phyloP scores from a whole-genome alignment of 768 basidiomycete species.

The Lactarius deliciosus region DNA sequence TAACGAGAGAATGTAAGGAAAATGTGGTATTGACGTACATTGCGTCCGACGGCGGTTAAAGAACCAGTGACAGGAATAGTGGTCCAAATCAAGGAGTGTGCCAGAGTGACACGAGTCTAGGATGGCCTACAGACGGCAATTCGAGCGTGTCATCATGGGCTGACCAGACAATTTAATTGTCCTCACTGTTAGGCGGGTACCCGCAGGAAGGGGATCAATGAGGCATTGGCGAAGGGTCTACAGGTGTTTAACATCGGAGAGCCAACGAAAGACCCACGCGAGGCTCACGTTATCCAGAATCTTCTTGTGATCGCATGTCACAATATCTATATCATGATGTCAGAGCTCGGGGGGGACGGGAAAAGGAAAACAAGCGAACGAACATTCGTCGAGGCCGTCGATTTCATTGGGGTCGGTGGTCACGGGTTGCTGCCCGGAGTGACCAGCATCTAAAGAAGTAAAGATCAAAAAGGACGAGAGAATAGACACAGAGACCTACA shows the following conservation, averaged over 20 bases:
- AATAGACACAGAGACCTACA: constrained; percentile 16
- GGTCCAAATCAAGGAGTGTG: constrained; percentile 29
- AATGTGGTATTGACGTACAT: neutral
- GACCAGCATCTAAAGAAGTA: constrained; percentile 10
- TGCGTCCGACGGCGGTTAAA: neutral
- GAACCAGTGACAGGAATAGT: constrained; percentile 27
- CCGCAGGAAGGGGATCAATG: constrained; percentile 26
- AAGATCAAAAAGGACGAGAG: neutral
- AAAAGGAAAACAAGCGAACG: neutral
- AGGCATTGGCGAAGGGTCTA: constrained; percentile 27
- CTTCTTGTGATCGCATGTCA: constrained; percentile 13
- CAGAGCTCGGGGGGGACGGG: no score
- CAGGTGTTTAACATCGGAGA: neutral
- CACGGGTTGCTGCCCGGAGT: neutral
- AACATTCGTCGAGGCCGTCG: constrained; percentile 10
- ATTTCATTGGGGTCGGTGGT: neutral
- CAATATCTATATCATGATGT: constrained; percentile 12
- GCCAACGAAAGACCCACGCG: neutral
- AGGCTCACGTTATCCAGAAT: constrained; percentile 28
- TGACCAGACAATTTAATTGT: neutral
- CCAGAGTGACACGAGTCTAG: constrained; percentile 31
- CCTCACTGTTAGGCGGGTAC: constrained; percentile 26
- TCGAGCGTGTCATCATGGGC: neutral
- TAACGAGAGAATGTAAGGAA: no score
- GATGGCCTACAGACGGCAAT: constrained; percentile 23